phyloP scores from a whole-genome alignment of 2,329 filamentous ascomycete genomes.

The Ophiostoma sp. region DNA sequence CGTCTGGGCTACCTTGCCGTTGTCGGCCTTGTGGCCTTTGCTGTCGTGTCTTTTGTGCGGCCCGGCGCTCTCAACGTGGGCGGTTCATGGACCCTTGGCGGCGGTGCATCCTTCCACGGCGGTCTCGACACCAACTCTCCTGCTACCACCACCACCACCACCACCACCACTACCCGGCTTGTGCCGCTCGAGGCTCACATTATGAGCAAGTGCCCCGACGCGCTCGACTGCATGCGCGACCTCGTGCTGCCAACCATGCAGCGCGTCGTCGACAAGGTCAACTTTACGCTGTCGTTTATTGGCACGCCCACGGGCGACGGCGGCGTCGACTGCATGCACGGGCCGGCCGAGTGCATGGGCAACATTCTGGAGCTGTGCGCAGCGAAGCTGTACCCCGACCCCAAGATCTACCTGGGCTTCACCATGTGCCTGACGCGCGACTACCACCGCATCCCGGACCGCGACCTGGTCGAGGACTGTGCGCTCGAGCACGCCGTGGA shows the following conservation, averaged over 20 bases:
- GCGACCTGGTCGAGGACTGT: slow-evolving; percentile 76
- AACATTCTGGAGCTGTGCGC: slow-evolving; percentile 95
- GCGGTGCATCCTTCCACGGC: not conserved
- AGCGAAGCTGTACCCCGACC: slow-evolving; percentile 72
- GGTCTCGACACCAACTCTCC: not conserved
- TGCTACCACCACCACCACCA: not conserved
- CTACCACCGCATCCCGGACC: slow-evolving; percentile 71
- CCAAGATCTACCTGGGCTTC: slow-evolving; percentile 86
- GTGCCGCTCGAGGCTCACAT: slow-evolving; percentile 91
- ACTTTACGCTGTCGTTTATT: slow-evolving; percentile 88
- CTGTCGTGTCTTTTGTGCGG: slow-evolving; percentile 23
- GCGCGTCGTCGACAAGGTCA: slow-evolving; percentile 71
- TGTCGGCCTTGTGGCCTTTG: slow-evolving; percentile 22
- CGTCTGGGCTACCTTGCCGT: slow-evolving; percentile 19
- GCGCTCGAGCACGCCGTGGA: slow-evolving; percentile 87
- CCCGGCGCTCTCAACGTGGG: slow-evolving; percentile 11
- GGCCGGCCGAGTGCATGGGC: slow-evolving; percentile 81
- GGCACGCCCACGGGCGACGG: slow-evolving; percentile 63
- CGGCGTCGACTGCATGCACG: slow-evolving; percentile 83
- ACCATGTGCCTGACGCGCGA: slow-evolving; percentile 79
- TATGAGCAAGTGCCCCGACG: slow-evolving; percentile 96
- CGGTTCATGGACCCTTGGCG: not conserved
- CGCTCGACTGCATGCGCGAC: slow-evolving; percentile 69
- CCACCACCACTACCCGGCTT: slow-evolving; percentile 29
- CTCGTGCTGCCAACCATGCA: slow-evolving; percentile 85